These are phyloP conservation scores for Malus sylvestris DNA, from an alignment of 306 rosid species.

Conservation along the genomic window DNA sequence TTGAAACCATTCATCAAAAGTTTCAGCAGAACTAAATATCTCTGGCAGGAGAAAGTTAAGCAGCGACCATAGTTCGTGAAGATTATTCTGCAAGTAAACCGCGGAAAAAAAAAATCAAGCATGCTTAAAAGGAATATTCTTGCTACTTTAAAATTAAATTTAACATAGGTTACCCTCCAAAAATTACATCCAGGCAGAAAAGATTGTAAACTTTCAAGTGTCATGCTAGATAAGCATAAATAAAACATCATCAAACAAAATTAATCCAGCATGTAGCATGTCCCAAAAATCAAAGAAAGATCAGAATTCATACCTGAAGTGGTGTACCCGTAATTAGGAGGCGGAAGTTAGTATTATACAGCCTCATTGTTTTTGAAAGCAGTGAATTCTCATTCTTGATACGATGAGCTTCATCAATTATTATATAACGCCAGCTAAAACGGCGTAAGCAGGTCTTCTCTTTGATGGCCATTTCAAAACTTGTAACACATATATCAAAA, in stretches of 20 bases:
- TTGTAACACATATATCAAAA: constrained; percentile 92
- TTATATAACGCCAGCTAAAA: constrained; percentile 94
- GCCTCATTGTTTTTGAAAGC: constrained; percentile 94
- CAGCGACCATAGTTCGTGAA: constrained; percentile 96
- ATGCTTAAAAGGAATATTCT: not conserved
- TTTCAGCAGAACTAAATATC: constrained; percentile 95
- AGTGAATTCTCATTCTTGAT: constrained; percentile 97
- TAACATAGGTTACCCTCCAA: not conserved
- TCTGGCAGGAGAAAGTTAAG: constrained; percentile 97
- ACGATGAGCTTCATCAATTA: constrained; percentile 96
- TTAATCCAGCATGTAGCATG: not conserved
- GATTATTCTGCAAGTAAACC: constrained; percentile 64
- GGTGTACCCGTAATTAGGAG: constrained; percentile 97
- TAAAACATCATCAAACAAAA: not conserved
- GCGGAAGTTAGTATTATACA: constrained; percentile 78
- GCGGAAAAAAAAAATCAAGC: not conserved
- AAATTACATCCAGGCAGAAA: not conserved
- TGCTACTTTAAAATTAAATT: not conserved
- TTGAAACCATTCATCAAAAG: constrained; percentile 99
- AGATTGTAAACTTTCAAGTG: not conserved
- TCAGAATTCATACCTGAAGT: constrained; percentile 58
- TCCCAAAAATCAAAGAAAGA: constrained; percentile 5
- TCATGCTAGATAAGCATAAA: not conserved
- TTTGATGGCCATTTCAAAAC: constrained; percentile 99
- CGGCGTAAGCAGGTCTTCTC: constrained; percentile 81